A percentile compares a stretch with the other conserved stretches of the same genome.
These are phyloP conservation scores for Papiliotrema flavescens DNA, from an alignment of 1,284 basidiomycete genomes.

Conservation along the genomic window DNA sequence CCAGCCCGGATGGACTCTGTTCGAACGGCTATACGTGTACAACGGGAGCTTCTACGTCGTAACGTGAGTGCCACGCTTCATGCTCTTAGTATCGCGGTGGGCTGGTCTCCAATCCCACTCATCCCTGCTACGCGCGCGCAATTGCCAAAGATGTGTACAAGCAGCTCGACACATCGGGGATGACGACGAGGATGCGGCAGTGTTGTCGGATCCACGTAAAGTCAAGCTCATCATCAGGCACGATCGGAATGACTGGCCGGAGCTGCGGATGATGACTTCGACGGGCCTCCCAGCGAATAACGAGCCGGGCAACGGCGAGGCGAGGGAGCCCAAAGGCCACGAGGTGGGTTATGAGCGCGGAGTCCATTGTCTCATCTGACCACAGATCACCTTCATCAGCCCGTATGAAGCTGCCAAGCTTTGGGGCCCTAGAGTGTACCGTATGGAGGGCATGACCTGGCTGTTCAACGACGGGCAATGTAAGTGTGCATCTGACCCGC, in stretches of 20 bases:
- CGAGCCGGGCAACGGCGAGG: constrained; percentile 61
- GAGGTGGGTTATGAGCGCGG: constrained; percentile 53
- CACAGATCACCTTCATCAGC: constrained; percentile 53
- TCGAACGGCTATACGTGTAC: constrained; percentile 60
- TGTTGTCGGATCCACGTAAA: neutral
- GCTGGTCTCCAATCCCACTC: no score
- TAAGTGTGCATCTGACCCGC: constrained; percentile 19
- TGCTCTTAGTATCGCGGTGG: neutral
- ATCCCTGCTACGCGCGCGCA: neutral
- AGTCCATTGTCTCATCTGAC: neutral
- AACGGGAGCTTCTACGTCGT: constrained; percentile 68
- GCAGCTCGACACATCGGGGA: no score
- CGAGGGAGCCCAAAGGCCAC: constrained; percentile 61
- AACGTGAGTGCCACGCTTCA: constrained; percentile 45
- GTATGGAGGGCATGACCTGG: constrained; percentile 64
- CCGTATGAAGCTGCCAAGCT: constrained; percentile 59
- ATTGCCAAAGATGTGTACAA: no score
- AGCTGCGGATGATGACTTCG: constrained; percentile 64
- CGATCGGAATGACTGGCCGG: constrained; percentile 54
- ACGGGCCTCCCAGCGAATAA: constrained; percentile 60
- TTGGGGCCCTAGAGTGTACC: constrained; percentile 65
- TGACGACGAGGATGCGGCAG: neutral
- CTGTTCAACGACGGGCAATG: constrained; percentile 49
- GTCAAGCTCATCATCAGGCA: constrained; percentile 18
- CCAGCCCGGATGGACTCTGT: constrained; percentile 46